Evolutionary conservation across 129 eudicot species (phyloP).

Genomic region (Kitagawia praeruptora): DNA sequence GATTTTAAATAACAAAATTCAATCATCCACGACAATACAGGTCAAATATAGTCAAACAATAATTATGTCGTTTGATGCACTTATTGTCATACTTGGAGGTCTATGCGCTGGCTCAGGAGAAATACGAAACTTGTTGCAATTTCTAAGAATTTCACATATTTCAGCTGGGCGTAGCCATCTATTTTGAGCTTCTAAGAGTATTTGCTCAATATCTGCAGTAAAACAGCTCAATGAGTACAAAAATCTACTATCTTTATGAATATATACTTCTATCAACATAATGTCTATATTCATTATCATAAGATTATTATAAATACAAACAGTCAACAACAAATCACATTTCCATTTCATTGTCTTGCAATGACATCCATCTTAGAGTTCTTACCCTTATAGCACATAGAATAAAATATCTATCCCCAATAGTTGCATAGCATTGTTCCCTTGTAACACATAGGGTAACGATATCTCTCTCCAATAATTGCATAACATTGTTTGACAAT

Average conservation of each 20-base stretch:
- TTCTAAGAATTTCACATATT: slow-evolving; percentile 84
- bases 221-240: slow-evolving; percentile 19
- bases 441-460: too few relatives aligned
- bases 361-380: neutral
- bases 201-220: slow-evolving; percentile 75
- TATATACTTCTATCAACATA: neutral
- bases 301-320: neutral
- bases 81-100: slow-evolving; percentile 66
- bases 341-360: neutral
- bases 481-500: neutral
- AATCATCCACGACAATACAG: neutral
- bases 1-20: neutral
- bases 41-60: neutral
- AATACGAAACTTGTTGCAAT: slow-evolving; percentile 56
- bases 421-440: neutral
- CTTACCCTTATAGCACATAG: neutral
- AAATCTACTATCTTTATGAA: neutral
- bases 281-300: neutral
- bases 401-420: neutral
- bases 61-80: neutral
- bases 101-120: slow-evolving; percentile 79
- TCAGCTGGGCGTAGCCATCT: slow-evolving; percentile 97
- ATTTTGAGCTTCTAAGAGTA: slow-evolving; percentile 80
- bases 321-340: neutral
- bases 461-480: too few relatives aligned